Base-by-base conservation (phyloP, 495 filamentous ascomycete genomes). In the Penicillium tannophilum region DNA sequence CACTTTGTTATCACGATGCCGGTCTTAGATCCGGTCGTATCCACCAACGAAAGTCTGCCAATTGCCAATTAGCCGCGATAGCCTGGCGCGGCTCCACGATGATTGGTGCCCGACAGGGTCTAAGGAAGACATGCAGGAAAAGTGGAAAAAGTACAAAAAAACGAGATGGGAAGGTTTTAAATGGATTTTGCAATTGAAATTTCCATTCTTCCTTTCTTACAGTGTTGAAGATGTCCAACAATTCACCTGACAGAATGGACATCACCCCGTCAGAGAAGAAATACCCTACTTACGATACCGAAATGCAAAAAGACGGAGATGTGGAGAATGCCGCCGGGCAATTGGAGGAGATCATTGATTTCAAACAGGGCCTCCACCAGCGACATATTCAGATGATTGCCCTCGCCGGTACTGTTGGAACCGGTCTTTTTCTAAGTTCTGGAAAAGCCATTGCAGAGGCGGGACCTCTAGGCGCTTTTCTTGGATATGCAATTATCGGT, bases 381-480 rank as follows among this genome's bases (percentile, higher is more conserved):
- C 59, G 71, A 19, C 71, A 74, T 44, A 72, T 74, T 52, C 73
- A 78, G 67, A 80, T 79, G 76, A 79, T 80, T 17, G 74, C 74
- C 39, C 66, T 80, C 23, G 76, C 76, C 6, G 76, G 76, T 23
- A 74, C 76, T 1, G 69, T 79, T 36, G 75, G 75, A 24, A 67
- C 66, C 2, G 66, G 69, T 20, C 64, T 72, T n/a, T 72, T 72
- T 46, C 60, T 74, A 23, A 58, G 65, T 54, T 87, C 84, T 50
- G 85, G 86, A 41, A 66, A 76, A 28, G 81, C 84, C 16, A 79
- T 88, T 41, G 79, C 82, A 23, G 70, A 72, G 50, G 82, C 81
- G 50, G 87, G 87, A 2, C 90, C 90, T 39, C 83, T 76, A 4
- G 80, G 86, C 1, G 63, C 65, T 0, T 67, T 74, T 43, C 52